These are phyloP conservation scores for Rhizopus delemar DNA, from an alignment of 371 early-diverging fungal genomes.

Conservation along the genomic window DNA sequence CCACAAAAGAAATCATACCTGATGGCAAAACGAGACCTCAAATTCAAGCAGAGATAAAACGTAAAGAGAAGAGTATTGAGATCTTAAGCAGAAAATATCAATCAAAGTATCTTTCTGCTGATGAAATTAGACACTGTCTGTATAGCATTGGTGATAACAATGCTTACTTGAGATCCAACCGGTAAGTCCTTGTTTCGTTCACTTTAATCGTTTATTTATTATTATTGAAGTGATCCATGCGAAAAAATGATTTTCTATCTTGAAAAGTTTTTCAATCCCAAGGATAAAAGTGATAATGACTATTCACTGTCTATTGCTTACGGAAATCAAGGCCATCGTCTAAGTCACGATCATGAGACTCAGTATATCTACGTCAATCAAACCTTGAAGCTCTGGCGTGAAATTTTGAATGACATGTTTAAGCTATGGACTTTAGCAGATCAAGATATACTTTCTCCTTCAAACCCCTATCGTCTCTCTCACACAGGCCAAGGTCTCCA, in stretches of 20 bases:
- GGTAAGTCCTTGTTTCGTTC: constrained; percentile 39
- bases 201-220: not conserved
- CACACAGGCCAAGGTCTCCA: constrained; percentile 98
- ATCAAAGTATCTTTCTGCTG: constrained; percentile 52
- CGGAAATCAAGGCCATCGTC: constrained; percentile 85
- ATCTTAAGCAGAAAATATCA: constrained; percentile 78
- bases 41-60: constrained; percentile 84
- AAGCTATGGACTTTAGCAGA: constrained; percentile 93
- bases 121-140: constrained; percentile 84
- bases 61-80: constrained; percentile 92
- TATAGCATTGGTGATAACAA: constrained; percentile 96
- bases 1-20: constrained; percentile 89
- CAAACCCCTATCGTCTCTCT: constrained; percentile 79
- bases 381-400: constrained; percentile 92
- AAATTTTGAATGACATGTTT: constrained; percentile 95
- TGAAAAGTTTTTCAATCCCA: constrained; percentile 65
- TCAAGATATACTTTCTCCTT: constrained; percentile 73
- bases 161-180: constrained; percentile 84
- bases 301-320: constrained; percentile 82
- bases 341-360: constrained; percentile 88
- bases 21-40: constrained; percentile 75
- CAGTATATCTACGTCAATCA: constrained; percentile 95
- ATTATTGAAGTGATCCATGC: constrained; percentile 80
- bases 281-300: constrained; percentile 48
- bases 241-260: constrained; percentile 87